Conservation (phyloP, 2,329 filamentous ascomycete genomes). For the Taxawa tesnikishii region DNA sequence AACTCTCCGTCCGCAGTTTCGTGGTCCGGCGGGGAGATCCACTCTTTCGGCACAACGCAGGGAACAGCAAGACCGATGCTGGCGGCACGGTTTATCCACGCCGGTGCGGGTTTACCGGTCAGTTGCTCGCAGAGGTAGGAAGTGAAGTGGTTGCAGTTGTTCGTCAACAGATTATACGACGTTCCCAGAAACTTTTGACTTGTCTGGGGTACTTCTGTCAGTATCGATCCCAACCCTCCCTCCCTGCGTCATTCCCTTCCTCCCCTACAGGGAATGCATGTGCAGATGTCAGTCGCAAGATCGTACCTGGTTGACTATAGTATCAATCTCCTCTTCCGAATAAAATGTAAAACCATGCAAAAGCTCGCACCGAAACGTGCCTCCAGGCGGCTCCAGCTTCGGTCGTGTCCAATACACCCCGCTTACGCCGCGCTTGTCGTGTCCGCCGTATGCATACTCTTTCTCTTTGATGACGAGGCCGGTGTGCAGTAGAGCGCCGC, state of each 20-base stretch:
- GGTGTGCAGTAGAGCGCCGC: slow-evolving; percentile 67
- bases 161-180: slow-evolving; percentile 67
- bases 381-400: slow-evolving; percentile 59
- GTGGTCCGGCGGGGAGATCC: slow-evolving; percentile 68
- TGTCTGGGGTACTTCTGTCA: slow-evolving; percentile 27
- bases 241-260: too few species aligned
- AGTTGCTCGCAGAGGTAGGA: slow-evolving; percentile 61
- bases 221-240: slow-evolving; percentile 4
- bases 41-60: slow-evolving; percentile 71
- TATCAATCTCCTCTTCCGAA: slow-evolving; percentile 55
- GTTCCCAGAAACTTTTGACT: slow-evolving; percentile 64
- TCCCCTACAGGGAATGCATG: too few species aligned
- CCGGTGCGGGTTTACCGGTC: slow-evolving; percentile 56
- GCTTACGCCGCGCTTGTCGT: slow-evolving; percentile 56
- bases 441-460: slow-evolving; percentile 79
- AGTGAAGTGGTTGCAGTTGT: slow-evolving; percentile 86
- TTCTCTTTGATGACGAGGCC: slow-evolving; percentile 68
- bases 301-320: slow-evolving; percentile 45
- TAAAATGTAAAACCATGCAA: slow-evolving; percentile 69
- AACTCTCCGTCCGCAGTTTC: slow-evolving; percentile 61
- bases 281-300: too few species aligned
- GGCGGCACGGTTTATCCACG: slow-evolving; percentile 75
- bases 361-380: slow-evolving; percentile 62
- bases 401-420: slow-evolving; percentile 75
- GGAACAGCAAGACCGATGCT: slow-evolving; percentile 69